Evolutionary conservation across 192 early-diverging fungal species (phyloP), one percentile per base, ranked within the genome.

Genomic region (Coemansia sp.): DNA sequence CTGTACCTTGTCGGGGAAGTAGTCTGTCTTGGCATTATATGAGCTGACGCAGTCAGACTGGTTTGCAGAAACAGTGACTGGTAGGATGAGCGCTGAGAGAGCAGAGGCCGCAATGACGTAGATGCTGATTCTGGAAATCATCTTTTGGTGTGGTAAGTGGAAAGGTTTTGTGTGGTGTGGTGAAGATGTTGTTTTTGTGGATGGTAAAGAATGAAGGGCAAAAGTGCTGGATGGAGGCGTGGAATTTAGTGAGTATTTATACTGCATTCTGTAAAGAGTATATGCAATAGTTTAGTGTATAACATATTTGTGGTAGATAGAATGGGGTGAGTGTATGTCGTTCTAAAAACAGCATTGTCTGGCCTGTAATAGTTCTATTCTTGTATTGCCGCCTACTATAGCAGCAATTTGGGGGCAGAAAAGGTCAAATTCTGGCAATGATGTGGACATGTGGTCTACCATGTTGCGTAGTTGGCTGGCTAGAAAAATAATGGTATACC

Each of bases 1-100:
- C 64, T 76, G 53, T 27, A 73, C 77, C 54, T 80, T 80, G 58
- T 80, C 77, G 8, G 77, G 77, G 61, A 80, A 80, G 53, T 80
- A 80, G 61, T 80, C 77, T 24, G 23, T 54, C 14, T 51, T 44
- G 43, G 62, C 10, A 37, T 79, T 63, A 40, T 44, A 79, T n/a
- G 42, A 57, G 11, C 58, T 37, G 13, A 69, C 63, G 22, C 70
- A 73, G 21, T 47, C 63, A 0, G 66, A 59, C 53, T 72, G 66
- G 38, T 79, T 79, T 45, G 59, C 70, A 3, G 4, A 4, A 3
- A 37, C 55, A 23, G 48, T 10, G 9, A 25, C 50, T 17, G 66
- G 18, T 23, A 61, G 9, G 9, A 11, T 27, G 5, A 60, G 50
- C 0, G 59, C 62, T 13, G 53, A 59, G 23, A 78, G 33, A 0